A percentile compares a stretch with the other conserved stretches of the same genome.
Evolutionary conservation across 2,329 filamentous ascomycete genomes (phyloP).

Genomic region (Xylaria sp.): DNA sequence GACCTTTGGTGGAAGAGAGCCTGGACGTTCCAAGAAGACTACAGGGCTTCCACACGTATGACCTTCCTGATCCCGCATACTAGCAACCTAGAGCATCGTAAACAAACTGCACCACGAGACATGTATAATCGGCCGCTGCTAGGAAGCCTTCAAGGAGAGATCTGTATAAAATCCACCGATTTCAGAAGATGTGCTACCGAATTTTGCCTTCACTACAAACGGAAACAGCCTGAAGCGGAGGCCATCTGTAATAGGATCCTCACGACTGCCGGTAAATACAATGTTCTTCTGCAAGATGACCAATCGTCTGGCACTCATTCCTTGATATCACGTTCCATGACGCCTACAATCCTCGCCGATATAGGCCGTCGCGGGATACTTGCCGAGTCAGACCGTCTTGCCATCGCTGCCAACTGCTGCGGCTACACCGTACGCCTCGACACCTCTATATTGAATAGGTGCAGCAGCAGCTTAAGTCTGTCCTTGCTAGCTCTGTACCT

Average conservation of each 20-base stretch:
- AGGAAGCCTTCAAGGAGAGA: slow-evolving; percentile 41
- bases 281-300: slow-evolving; percentile 44
- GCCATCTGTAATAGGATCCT: slow-evolving; percentile 43
- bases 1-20: slow-evolving; percentile 46
- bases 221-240: slow-evolving; percentile 32
- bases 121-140: slow-evolving; percentile 35
- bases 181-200: slow-evolving; percentile 42
- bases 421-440: slow-evolving; percentile 43
- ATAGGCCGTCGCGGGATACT: slow-evolving; percentile 41
- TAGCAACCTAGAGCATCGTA: slow-evolving; percentile 40
- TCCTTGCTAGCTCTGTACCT: slow-evolving; percentile 44
- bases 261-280: slow-evolving; percentile 43
- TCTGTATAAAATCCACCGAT: slow-evolving; percentile 43
- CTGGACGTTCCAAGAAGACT: slow-evolving; percentile 48
- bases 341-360: slow-evolving; percentile 44
- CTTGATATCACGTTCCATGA: slow-evolving; percentile 45
- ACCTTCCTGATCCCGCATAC: slow-evolving; percentile 45
- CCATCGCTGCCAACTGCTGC: slow-evolving; percentile 47
- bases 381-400: slow-evolving; percentile 45
- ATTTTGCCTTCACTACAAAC: slow-evolving; percentile 44
- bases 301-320: slow-evolving; percentile 18
- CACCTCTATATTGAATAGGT: slow-evolving; percentile 37
- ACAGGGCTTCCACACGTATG: slow-evolving; percentile 44
- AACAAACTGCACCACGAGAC: slow-evolving; percentile 36
- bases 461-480: slow-evolving; percentile 42